Base-by-base conservation (phyloP, 768 basidiomycete genomes). In the Hortiboletus campestris region DNA sequence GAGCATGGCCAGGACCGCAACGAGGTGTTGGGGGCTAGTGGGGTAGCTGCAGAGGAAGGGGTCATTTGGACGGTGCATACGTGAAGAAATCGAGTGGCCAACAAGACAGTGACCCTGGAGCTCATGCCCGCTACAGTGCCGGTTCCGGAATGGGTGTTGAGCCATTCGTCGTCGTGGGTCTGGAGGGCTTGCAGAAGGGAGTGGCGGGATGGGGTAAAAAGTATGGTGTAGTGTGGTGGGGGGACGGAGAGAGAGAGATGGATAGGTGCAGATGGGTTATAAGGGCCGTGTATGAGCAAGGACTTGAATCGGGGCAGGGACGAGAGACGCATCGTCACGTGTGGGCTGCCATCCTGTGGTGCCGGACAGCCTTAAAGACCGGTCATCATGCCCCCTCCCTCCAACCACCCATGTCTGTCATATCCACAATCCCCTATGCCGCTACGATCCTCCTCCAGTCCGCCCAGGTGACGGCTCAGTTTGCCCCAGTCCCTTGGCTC, bases 191-290 rank as follows among this genome's bases (percentile, higher is more conserved):
- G 52, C 12, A 72, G 63, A 53, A 86, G 71, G 14, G 63, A 59
- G n/a, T 72, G 56, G 44, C 80, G 80, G 10, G 80, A 83, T 1
- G 86, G 80, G 19, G 83, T 74, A 29, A 89, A 61, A 48, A 89
- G 64, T 19, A 90, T 51, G 0, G 76, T 70, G 43, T 70, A 67
- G 17, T 70, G 65, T 32, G 58, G 61, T 12, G 72, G 64, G 20
- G 76, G 67, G 10, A 63, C 51, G 0, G 88, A 86, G 29, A 88
- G 68, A 38, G 81, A 78, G 35, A 91, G 74, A 58, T 88, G 84
- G 46, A 92, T 73, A 4, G 88, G 88, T 6, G 88, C 85, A 4
- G 90, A 85, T 19, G 85, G 70, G 48, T 82, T 84, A 64, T 84
- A 87, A 0, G 74, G 55, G 1, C 90, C 90, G 25, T 80, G 76